Evolutionary conservation across 2,329 filamentous ascomycete genomes (phyloP), one percentile per base, ranked within the genome.

Genomic region (Arachnomyces sp.): DNA sequence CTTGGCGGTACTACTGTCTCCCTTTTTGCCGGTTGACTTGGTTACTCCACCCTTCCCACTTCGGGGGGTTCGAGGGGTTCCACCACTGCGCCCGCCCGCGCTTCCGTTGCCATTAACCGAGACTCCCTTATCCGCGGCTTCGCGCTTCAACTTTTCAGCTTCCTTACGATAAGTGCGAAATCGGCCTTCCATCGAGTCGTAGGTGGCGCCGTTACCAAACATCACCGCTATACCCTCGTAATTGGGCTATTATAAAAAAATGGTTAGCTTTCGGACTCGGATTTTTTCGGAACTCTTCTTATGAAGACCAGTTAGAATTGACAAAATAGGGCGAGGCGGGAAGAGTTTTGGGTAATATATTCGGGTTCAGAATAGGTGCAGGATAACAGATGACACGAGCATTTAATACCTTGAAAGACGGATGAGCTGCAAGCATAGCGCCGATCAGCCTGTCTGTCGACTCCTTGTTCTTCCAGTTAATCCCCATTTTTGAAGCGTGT

Each of bases 161-260:
- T 55, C 36, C 35, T 63, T 63, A 35, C 70, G 72, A 44, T 63
- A 65, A 34, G 59, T 61, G 32, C 68, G 66, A 28, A 75, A 63
- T 2, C 61, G 63, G 32, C 61, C 60, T 44, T 74, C 66, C 16
- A 75, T 62, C 0, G 70, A 56, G 44, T 73, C 59, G 53, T 71
- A 72, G 0, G 66, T 73, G 1, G 68, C 66, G 1, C 62, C 66
- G 6, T 60, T 48, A 1, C 67, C 69, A 46, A 68, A 75, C 38
- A 68, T 53, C 2, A 52, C 48, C 0, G 71, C 71, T 16, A 72
- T 64, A 3, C 57, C 53, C 2, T 49, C 51, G 48, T 66, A 64
- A 42, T 74, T 63, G 15, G 72, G 57, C 72, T 75, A 37, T 16
- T 11, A 28, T 40, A 30, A 12, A 14, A 28, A 25, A 25, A 9